Conservation (phyloP, 306 rosid genomes). For the Lathyrus tuberosus region DNA sequence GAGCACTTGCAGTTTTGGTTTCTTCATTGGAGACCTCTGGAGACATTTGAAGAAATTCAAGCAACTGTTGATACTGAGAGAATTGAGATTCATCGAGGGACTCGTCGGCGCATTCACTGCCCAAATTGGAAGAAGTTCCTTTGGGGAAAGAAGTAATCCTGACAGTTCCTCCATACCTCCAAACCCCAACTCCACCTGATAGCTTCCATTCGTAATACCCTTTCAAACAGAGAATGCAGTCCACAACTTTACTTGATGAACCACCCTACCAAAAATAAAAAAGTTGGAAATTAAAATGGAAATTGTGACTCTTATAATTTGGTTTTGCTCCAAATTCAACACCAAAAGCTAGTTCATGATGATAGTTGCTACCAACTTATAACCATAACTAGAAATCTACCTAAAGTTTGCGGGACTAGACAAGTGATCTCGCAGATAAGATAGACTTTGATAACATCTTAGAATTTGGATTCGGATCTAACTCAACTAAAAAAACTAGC, state of each 20-base stretch:
- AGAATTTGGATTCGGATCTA: too few relatives aligned
- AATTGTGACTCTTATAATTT: background rate
- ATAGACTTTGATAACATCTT: too few relatives aligned
- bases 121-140: conserved; percentile 52
- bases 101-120: conserved; percentile 72
- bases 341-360: background rate
- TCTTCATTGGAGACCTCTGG: conserved; percentile 71
- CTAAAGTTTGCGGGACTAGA: too few relatives aligned
- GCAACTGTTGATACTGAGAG: conserved; percentile 70
- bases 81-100: conserved; percentile 73
- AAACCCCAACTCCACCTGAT: conserved; percentile 90
- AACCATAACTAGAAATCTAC: too few relatives aligned
- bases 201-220: conserved; percentile 93
- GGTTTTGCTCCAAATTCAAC: background rate
- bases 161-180: conserved; percentile 99
- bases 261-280: conserved; percentile 63
- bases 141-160: conserved; percentile 77
- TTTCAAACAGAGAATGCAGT: conserved; percentile 95
- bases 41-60: conserved; percentile 75
- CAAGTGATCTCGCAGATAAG: too few relatives aligned
- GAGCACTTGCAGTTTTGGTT: conserved; percentile 63
- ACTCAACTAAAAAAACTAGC: too few relatives aligned
- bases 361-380: background rate
- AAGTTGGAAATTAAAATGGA: background rate
- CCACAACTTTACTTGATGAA: conserved; percentile 86